These are phyloP conservation scores for Tephrocybe sp. DNA, from an alignment of 768 basidiomycete species.

Conservation along the genomic window DNA sequence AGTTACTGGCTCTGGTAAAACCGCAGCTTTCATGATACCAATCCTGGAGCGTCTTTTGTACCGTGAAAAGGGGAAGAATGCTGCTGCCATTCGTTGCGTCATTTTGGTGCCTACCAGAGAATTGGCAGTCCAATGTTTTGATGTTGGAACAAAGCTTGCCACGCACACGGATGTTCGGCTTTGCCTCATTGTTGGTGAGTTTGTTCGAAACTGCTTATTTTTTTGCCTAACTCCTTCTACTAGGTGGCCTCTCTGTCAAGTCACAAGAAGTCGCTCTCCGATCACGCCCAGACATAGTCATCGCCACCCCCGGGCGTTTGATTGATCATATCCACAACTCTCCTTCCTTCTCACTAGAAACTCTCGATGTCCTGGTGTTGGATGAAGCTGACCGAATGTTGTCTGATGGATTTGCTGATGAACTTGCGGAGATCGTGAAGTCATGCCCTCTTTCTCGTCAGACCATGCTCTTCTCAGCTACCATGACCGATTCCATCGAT, in stretches of 20 bases:
- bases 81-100: constrained; percentile 85
- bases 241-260: constrained; percentile 91
- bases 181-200: constrained; percentile 86
- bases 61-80: constrained; percentile 83
- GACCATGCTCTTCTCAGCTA: constrained; percentile 98
- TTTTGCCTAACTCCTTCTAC: constrained; percentile 8
- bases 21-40: constrained; percentile 94
- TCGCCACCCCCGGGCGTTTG: constrained; percentile 95
- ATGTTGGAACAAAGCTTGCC: constrained; percentile 84
- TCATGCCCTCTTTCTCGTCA: constrained; percentile 86
- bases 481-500: constrained; percentile 97
- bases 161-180: constrained; percentile 87
- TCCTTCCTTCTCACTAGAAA: constrained; percentile 87
- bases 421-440: constrained; percentile 89
- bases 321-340: constrained; percentile 98
- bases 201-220: not conserved
- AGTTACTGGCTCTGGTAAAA: constrained; percentile 97
- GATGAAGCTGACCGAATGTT: constrained; percentile 99
- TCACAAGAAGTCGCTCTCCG: constrained; percentile 85
- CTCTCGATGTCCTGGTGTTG: constrained; percentile 88
- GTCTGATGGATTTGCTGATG: constrained; percentile 91
- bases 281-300: constrained; percentile 86
- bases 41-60: constrained; percentile 91
- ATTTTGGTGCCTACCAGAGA: constrained; percentile 94
- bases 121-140: constrained; percentile 92